phyloP scores from a whole-genome alignment of 176 grass and related monocot genomes.

The Calamus simplicifolius region DNA sequence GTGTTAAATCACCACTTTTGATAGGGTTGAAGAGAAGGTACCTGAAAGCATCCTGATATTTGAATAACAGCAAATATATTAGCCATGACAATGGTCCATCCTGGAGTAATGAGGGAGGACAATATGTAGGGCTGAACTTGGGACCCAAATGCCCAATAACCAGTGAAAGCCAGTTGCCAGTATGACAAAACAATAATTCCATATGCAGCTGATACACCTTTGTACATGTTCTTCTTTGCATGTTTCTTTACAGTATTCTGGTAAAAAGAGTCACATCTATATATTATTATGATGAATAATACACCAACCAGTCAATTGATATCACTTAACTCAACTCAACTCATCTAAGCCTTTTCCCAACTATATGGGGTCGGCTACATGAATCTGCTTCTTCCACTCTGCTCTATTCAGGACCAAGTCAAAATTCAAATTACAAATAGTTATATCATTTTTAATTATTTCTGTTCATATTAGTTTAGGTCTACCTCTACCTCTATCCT shows the following conservation, averaged over 20 bases:
- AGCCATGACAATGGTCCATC: conserved; percentile 69
- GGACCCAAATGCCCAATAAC: conserved; percentile 76
- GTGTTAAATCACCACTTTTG: too few species aligned
- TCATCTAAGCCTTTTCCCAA: too few species aligned
- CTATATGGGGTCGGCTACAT: too few species aligned
- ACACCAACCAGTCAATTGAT: too few species aligned
- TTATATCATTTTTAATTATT: too few species aligned
- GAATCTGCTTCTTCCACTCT: too few species aligned
- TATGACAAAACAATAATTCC: conserved; percentile 51
- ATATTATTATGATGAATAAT: too few species aligned
- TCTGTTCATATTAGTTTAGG: too few species aligned
- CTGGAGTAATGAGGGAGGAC: conserved; percentile 54
- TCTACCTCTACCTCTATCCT: too few species aligned
- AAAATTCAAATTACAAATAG: too few species aligned
- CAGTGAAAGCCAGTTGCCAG: conserved; percentile 61
- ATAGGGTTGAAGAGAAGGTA: conserved; percentile 10
- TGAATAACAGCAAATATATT: conserved; percentile 85
- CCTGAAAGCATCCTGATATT: conserved; percentile 85
- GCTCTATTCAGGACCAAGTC: too few species aligned
- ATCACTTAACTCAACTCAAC: too few species aligned
- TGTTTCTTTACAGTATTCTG: conserved; percentile 57
- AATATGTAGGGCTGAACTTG: conserved; percentile 60
- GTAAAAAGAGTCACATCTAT: not conserved
- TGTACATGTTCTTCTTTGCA: conserved; percentile 60
- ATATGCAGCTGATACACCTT: conserved; percentile 48